phyloP scores from a whole-genome alignment of 768 basidiomycete species.

The Kwoniella sp. region DNA sequence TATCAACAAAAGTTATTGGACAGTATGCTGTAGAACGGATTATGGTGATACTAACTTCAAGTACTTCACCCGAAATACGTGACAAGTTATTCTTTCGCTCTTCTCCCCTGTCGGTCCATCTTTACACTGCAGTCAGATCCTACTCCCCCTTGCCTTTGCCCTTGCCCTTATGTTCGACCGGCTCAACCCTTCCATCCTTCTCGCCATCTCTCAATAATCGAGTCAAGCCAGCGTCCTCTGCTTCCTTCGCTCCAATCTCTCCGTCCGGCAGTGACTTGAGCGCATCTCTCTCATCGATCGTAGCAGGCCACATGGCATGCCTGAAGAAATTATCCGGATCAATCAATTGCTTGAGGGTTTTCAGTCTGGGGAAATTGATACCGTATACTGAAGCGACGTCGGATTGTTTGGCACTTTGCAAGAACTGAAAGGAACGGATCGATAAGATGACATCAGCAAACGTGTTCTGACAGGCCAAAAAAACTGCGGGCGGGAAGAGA shows the following conservation, averaged over 20 bases:
- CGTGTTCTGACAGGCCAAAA: too few species aligned
- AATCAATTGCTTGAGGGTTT: conserved; percentile 70
- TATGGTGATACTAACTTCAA: too few species aligned
- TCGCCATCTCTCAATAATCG: not conserved
- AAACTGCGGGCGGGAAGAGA: too few species aligned
- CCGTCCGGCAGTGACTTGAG: not conserved
- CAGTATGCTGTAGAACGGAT: too few species aligned
- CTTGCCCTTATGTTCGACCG: not conserved
- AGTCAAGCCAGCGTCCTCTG: not conserved
- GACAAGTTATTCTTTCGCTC: too few species aligned
- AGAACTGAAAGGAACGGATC: conserved; percentile 52
- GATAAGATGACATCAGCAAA: too few species aligned
- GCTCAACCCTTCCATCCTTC: not conserved
- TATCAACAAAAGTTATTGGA: too few species aligned
- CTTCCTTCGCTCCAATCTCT: not conserved
- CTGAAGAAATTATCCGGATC: conserved; percentile 76
- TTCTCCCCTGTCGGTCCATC: not conserved
- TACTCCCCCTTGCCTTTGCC: conserved; percentile 1
- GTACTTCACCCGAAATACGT: too few species aligned
- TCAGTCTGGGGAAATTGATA: conserved; percentile 70
- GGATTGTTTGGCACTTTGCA: conserved; percentile 43
- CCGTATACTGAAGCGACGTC: conserved; percentile 60
- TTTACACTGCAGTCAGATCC: not conserved
- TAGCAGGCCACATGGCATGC: conserved; percentile 74
- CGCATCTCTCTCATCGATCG: not conserved